A percentile compares a stretch with the other conserved stretches of the same genome.
Conservation (phyloP, 257 asterid genomes). For the Solanum dulcamara region DNA sequence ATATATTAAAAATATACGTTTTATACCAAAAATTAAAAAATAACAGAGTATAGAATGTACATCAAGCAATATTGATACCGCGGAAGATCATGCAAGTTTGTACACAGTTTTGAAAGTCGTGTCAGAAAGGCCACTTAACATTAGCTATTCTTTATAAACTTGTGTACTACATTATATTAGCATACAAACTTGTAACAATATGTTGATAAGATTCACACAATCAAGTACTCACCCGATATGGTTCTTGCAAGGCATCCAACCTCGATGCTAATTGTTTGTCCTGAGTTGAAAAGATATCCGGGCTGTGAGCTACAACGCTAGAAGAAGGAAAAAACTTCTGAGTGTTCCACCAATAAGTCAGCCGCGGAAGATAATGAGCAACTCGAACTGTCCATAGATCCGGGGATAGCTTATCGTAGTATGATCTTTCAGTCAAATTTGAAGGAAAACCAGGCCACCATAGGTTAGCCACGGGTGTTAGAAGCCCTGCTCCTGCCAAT, state of each 20-base stretch:
- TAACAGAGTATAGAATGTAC: not conserved
- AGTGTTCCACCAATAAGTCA: not conserved
- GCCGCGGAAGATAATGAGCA: not conserved
- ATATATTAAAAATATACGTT: not conserved
- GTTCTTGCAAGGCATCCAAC: not conserved
- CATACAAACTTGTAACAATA: not conserved
- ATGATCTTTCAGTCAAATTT: not conserved
- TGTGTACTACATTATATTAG: not conserved
- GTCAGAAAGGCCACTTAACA: not conserved
- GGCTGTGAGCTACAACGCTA: not conserved
- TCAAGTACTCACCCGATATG: not conserved
- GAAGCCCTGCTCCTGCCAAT: not conserved
- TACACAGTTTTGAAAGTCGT: not conserved
- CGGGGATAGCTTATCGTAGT: not conserved
- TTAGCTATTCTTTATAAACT: not conserved
- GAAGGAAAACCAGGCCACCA: not conserved
- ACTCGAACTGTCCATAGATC: not conserved
- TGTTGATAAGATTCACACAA: not conserved
- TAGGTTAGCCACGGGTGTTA: not conserved
- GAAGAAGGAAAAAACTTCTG: not conserved
- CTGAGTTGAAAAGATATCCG: not conserved
- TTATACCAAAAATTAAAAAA: not conserved
- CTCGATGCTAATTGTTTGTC: not conserved
- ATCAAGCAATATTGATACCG: not conserved
- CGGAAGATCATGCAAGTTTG: not conserved